Conservation (phyloP, 768 basidiomycete species). For the Pisolithus sp. region DNA sequence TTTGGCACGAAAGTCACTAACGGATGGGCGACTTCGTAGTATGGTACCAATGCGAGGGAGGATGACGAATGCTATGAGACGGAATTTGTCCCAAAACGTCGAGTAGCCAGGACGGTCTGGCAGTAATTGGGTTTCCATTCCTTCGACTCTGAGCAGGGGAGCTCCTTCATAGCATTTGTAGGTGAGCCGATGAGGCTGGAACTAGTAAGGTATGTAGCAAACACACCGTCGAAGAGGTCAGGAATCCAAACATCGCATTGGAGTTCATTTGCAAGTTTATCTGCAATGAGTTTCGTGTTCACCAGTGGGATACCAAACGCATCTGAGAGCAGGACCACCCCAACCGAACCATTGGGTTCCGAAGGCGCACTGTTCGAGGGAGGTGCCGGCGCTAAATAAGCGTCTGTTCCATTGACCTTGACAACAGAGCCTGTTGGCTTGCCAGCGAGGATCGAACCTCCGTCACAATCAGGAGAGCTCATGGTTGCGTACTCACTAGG, state of each 20-base stretch:
- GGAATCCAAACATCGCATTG: slow-evolving; percentile 60
- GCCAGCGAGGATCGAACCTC: slow-evolving; percentile 38
- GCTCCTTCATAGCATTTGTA: slow-evolving; percentile 15
- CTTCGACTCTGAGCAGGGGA: slow-evolving; percentile 20
- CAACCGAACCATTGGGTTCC: slow-evolving; percentile 13
- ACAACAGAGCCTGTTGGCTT: slow-evolving; percentile 37
- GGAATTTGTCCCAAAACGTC: slow-evolving; percentile 12
- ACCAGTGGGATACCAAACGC: slow-evolving; percentile 47
- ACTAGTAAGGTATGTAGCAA: not conserved
- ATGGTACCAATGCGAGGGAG: slow-evolving; percentile 17
- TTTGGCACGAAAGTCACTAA: slow-evolving; percentile 20
- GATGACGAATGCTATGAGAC: slow-evolving; percentile 9
- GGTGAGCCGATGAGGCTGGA: not conserved
- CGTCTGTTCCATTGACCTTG: slow-evolving; percentile 27
- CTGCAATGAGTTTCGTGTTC: slow-evolving; percentile 54
- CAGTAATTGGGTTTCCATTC: slow-evolving; percentile 22
- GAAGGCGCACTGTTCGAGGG: not conserved
- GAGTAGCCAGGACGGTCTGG: slow-evolving; percentile 25
- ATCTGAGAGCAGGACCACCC: slow-evolving; percentile 51
- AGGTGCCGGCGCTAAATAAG: slow-evolving; percentile 36
- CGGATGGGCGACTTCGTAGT: slow-evolving; percentile 18
- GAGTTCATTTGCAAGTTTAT: slow-evolving; percentile 41
- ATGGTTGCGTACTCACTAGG: not conserved
- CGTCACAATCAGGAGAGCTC: slow-evolving; percentile 29
- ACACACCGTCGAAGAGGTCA: slow-evolving; percentile 50